Conservation (phyloP, 306 rosid genomes). For the Cicer pinnatifidum region DNA sequence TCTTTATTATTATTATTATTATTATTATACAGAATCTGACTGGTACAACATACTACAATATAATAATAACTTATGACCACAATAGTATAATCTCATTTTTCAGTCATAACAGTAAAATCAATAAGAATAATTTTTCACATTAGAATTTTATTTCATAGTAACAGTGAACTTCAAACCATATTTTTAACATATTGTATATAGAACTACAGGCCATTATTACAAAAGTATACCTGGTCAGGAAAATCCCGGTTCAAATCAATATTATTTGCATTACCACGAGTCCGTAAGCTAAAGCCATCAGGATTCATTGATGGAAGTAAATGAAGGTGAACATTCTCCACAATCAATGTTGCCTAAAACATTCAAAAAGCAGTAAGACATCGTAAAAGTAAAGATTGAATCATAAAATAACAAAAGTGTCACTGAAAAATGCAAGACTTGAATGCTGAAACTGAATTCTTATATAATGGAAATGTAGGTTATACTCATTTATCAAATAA, state of each 20-base stretch:
- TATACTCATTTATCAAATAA: constrained; percentile 20
- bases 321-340: constrained; percentile 91
- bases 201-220: constrained; percentile 4
- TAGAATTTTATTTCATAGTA: constrained; percentile 34
- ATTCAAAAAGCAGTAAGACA: constrained; percentile 39
- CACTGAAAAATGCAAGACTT: constrained; percentile 33
- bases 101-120: constrained; percentile 30
- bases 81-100: constrained; percentile 8
- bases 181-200: constrained; percentile 30
- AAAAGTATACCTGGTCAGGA: constrained; percentile 84
- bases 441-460: constrained; percentile 23
- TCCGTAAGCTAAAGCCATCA: constrained; percentile 80
- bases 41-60: background rate
- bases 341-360: constrained; percentile 74
- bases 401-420: constrained; percentile 11
- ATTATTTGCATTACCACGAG: constrained; percentile 81
- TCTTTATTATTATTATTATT: too few species aligned
- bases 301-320: constrained; percentile 96
- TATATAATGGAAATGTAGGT: constrained; percentile 21
- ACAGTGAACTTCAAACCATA: constrained; percentile 32
- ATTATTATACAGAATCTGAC: too few species aligned
- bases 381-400: constrained; percentile 33
- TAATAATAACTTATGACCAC: constrained; percentile 8
- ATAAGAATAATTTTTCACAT: constrained; percentile 26
- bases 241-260: constrained; percentile 92